phyloP scores from a whole-genome alignment of 2,329 filamentous ascomycete genomes.

The Cytospora paraplurivora region DNA sequence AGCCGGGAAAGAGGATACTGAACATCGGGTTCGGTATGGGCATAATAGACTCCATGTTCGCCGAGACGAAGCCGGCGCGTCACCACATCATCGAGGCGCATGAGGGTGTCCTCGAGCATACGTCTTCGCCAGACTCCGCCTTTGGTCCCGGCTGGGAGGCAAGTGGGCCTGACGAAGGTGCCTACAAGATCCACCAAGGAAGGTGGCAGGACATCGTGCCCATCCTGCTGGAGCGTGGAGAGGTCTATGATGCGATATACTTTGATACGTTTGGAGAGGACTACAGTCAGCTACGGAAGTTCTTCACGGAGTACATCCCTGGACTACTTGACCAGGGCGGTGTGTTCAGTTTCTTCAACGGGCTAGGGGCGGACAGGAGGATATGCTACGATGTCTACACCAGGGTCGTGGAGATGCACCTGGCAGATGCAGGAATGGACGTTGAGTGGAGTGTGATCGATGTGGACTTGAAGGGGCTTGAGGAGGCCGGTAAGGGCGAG shows the following conservation, averaged over 20 bases:
- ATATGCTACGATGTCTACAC: conserved; percentile 97
- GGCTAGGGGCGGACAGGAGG: conserved; percentile 86
- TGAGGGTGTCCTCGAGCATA: conserved; percentile 70
- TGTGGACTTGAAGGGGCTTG: conserved; percentile 68
- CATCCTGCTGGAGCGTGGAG: conserved; percentile 65
- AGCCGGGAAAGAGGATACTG: conserved; percentile 66
- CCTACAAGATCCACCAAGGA: conserved; percentile 72
- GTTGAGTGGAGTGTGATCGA: conserved; percentile 80
- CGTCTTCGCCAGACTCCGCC: conserved; percentile 50
- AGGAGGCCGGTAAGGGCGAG: conserved; percentile 68
- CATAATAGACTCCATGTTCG: conserved; percentile 79
- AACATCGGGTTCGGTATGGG: conserved; percentile 93
- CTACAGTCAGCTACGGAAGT: conserved; percentile 79
- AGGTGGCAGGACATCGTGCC: conserved; percentile 82
- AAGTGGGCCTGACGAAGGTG: conserved; percentile 61
- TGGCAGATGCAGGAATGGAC: conserved; percentile 86
- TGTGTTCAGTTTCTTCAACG: conserved; percentile 86
- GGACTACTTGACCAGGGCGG: conserved; percentile 72
- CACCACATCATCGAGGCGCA: conserved; percentile 91
- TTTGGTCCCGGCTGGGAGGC: conserved; percentile 61
- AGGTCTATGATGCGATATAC: conserved; percentile 85
- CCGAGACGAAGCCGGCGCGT: conserved; percentile 63
- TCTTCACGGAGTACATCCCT: conserved; percentile 87
- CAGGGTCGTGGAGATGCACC: conserved; percentile 87
- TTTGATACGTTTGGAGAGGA: conserved; percentile 98